Conservation (phyloP, 2,329 filamentous ascomycete genomes). For the Tolypocladium amazonense region DNA sequence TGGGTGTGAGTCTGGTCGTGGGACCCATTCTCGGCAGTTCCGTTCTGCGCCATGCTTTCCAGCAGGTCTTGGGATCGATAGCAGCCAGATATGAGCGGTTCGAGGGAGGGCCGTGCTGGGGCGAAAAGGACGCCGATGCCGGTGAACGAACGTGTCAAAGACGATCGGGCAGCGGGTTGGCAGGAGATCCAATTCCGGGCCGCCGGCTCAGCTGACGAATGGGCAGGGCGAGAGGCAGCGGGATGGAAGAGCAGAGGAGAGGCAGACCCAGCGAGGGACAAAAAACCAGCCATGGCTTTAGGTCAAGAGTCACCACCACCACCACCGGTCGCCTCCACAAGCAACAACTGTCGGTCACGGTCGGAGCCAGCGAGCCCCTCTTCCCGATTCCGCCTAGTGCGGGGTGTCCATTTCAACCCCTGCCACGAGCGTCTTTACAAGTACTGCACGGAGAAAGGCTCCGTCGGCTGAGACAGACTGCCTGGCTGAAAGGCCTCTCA, state of each 20-base stretch:
- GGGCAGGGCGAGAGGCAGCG: background rate
- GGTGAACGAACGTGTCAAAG: background rate
- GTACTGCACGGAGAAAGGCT: too few species aligned
- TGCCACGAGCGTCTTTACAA: too few species aligned
- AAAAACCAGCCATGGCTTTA: background rate
- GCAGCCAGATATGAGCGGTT: background rate
- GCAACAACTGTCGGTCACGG: background rate
- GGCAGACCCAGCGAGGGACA: background rate
- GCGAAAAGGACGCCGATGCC: background rate
- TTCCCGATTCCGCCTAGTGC: conserved; percentile 16
- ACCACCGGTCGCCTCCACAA: background rate
- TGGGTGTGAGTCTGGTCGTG: conserved; percentile 24
- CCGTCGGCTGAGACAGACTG: too few species aligned
- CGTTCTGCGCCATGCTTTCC: conserved; percentile 29
- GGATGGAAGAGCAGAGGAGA: background rate
- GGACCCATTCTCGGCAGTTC: conserved; percentile 21
- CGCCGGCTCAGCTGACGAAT: background rate
- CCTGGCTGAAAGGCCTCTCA: too few species aligned
- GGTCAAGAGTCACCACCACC: background rate
- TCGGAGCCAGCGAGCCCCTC: conserved; percentile 8
- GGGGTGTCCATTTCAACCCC: conserved; percentile 9
- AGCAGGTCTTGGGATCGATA: conserved; percentile 1
- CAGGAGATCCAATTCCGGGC: background rate
- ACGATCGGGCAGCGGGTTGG: background rate
- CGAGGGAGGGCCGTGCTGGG: background rate